phyloP scores from a whole-genome alignment of 805 yeast genomes.

The Kluyveromyces starmeri region DNA sequence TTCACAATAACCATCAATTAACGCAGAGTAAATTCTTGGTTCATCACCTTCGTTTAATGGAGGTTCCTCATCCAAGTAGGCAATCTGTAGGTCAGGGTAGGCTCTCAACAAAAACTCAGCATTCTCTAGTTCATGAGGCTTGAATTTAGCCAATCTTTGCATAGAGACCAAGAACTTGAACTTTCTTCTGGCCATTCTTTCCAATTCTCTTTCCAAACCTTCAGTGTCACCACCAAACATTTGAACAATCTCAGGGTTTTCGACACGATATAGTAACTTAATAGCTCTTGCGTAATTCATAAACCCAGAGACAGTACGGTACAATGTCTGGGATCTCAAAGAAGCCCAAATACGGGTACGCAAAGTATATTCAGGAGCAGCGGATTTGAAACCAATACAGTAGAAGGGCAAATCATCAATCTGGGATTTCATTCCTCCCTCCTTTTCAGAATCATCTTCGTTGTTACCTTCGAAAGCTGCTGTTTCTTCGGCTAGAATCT shows the following conservation, averaged over 20 bases:
- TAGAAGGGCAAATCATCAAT: constrained; percentile 89
- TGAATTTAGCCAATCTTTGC: constrained; percentile 73
- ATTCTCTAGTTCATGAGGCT: constrained; percentile 65
- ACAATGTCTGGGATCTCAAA: constrained; percentile 89
- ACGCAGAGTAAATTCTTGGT: constrained; percentile 63
- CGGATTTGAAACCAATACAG: constrained; percentile 94
- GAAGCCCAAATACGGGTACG: constrained; percentile 99
- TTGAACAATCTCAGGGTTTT: constrained; percentile 90
- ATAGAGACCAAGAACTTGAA: constrained; percentile 75
- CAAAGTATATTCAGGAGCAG: constrained; percentile 92
- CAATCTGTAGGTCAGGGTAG: constrained; percentile 80
- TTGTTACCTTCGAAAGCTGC: constrained; percentile 53
- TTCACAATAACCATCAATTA: constrained; percentile 76
- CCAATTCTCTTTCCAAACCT: constrained; percentile 89
- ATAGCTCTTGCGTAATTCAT: constrained; percentile 98
- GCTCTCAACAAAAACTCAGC: constrained; percentile 76
- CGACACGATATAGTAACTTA: constrained; percentile 86
- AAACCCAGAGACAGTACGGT: constrained; percentile 95
- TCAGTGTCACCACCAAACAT: constrained; percentile 99
- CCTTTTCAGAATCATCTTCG: constrained; percentile 43
- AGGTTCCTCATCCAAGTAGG: constrained; percentile 91
- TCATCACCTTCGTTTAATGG: constrained; percentile 63
- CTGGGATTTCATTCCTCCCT: constrained; percentile 67
- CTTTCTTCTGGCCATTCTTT: constrained; percentile 78
- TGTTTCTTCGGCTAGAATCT: constrained; percentile 89